phyloP scores from a whole-genome alignment of 345 rosid genomes.

The Eucalyptus cladocalyx region DNA sequence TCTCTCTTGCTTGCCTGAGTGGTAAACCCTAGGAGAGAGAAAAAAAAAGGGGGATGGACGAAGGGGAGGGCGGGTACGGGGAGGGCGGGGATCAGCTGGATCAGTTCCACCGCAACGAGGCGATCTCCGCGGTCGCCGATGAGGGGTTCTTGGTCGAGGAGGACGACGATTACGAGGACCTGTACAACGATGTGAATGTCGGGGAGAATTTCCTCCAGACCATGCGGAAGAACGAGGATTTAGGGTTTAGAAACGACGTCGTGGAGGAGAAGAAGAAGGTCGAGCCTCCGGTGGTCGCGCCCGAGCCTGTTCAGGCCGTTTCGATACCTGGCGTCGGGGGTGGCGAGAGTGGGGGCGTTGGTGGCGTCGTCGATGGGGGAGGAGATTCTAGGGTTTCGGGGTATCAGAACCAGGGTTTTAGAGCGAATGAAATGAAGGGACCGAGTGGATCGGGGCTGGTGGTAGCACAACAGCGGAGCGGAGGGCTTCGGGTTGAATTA shows the following conservation, averaged over 20 bases:
- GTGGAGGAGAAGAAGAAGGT: not conserved
- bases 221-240: conserved; percentile 35
- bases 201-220: conserved; percentile 72
- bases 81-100: conserved; percentile 42
- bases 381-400: conserved; percentile 12
- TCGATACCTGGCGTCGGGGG: conserved; percentile 26
- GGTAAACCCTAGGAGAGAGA: not conserved
- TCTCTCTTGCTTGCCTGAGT: not conserved
- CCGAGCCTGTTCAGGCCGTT: conserved; percentile 2
- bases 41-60: conserved; percentile 15
- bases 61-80: conserved; percentile 16
- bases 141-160: conserved; percentile 53
- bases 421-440: conserved; percentile 16
- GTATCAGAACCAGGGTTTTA: conserved; percentile 22
- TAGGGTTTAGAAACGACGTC: conserved; percentile 16
- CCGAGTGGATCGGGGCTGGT: conserved; percentile 1
- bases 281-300: not conserved
- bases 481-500: conserved; percentile 55
- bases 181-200: conserved; percentile 74
- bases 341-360: conserved; percentile 4
- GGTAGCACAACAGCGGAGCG: conserved; percentile 19
- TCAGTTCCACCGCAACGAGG: conserved; percentile 56
- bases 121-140: conserved; percentile 62
- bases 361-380: conserved; percentile 8
- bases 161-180: conserved; percentile 77